Base-by-base conservation (phyloP, 129 eudicot genomes). In the Flaveria brownii region DNA sequence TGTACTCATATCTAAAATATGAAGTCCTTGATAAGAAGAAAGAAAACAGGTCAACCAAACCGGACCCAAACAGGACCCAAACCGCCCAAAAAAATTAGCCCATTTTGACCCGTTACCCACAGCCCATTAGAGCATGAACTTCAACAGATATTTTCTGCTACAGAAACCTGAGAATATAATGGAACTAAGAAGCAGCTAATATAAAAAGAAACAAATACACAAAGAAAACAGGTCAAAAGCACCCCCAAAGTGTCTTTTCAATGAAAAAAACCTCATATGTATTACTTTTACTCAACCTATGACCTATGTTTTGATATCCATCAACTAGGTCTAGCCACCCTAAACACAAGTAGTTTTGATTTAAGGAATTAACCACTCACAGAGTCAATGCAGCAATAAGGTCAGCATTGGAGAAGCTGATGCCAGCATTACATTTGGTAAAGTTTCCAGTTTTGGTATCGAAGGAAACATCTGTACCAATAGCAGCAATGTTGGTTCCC, bases 381-480 rank as follows among this genome's bases (percentile, higher is more conserved):
- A 94, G 51, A 25, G 91, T 86, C 85, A 94, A 81, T 4, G 96
- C 72, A 87, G 91, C 96, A 80, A 87, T 84, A 39, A 94, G 90
- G 77, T 94, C 98, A 7, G 85, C 71, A 77, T 89, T 86, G 61
- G 90, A 7, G 83, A 85, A 91, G 80, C 88, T 91, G 64, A 88
- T 73, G 28, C 97, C 98, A 81, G 91, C 84, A 74, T 93, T 90
- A 72, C 56, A 83, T 64, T 93, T 93, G 65, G 92, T 86, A 72
- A 93, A 87, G 78, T 81, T 84, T 17, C 97, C 92, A 14, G 87
- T 77, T 70, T 84, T 86, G 64, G 91, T 77, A 82, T 93, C 98
- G 64, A 85, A 93, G 14, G 98, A 78, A 33, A 90, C 88, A 71
- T 90, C 98, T 46, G 91, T 77, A 25, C 98, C 97, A 30, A 90